Percentiles rank a stretch among this genome's conserved stretches.
Evolutionary conservation across 169 alveolate genomes (phyloP).

Genomic region (Eimeria acervulina): DNA sequence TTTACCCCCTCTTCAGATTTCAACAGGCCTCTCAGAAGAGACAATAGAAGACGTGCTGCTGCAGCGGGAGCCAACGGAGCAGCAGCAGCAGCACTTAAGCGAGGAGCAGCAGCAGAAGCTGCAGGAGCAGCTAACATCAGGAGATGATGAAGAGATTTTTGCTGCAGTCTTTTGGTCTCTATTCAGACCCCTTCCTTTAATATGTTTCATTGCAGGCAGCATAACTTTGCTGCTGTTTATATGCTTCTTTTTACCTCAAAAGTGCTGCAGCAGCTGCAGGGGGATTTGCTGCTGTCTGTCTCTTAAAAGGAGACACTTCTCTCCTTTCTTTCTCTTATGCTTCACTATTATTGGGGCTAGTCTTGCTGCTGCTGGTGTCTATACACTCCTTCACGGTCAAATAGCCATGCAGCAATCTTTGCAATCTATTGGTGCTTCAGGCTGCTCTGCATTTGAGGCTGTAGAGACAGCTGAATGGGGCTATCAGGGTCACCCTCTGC

Average conservation of each 20-base stretch:
- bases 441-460: constrained; percentile 17
- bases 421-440: constrained; percentile 7
- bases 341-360: neutral
- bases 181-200: neutral
- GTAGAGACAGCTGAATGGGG: constrained; percentile 39
- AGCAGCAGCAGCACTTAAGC: no score
- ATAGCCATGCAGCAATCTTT: neutral
- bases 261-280: constrained; percentile 1
- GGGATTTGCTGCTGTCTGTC: neutral
- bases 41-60: neutral
- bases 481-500: neutral
- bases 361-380: neutral
- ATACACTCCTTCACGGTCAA: neutral
- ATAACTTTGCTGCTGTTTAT: neutral
- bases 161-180: neutral
- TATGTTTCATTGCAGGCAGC: neutral
- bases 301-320: neutral
- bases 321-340: neutral
- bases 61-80: neutral
- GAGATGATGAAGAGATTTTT: neutral
- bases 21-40: neutral
- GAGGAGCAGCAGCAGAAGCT: no score
- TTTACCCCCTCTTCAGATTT: neutral
- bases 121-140: neutral
- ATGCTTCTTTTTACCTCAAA: neutral